Evolutionary conservation across 345 rosid species (phyloP).

Genomic region (Eucalyptus coolabah): DNA sequence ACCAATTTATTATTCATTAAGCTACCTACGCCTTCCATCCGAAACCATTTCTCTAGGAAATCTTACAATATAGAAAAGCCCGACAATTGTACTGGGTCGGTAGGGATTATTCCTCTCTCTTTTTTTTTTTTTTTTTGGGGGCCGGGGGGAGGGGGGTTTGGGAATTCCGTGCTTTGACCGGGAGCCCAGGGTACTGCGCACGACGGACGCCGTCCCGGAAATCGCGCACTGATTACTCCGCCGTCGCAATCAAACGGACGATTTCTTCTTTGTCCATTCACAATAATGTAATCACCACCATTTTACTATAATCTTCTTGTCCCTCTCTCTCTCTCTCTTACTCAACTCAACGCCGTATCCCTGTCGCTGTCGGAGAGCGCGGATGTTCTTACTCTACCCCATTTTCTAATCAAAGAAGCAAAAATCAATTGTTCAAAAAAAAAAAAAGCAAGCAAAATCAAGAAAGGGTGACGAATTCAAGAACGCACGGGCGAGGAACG

Average conservation of each 20-base stretch:
- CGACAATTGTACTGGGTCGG: background rate
- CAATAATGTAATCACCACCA: background rate
- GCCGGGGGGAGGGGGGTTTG: fast-evolving
- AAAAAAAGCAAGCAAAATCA: background rate
- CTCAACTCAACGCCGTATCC: background rate
- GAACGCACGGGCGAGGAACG: background rate
- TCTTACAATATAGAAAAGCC: background rate
- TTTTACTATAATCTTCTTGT: background rate
- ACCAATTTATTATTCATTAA: background rate
- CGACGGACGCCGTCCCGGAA: background rate
- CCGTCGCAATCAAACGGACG: background rate
- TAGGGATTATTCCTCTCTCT: background rate
- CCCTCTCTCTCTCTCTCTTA: background rate
- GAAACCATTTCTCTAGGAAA: background rate
- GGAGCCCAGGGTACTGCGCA: background rate
- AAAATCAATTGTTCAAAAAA: background rate
- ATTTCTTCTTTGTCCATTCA: background rate
- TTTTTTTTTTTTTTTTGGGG: too few relatives aligned
- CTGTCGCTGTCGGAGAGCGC: background rate
- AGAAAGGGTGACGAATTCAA: background rate
- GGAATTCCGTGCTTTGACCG: background rate
- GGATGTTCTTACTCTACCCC: background rate
- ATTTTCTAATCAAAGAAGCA: background rate
- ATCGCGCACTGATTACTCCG: background rate
- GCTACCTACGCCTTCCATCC: background rate